A percentile compares a stretch with the other conserved stretches of the same genome.
Evolutionary conservation across 768 basidiomycete genomes (phyloP).

Genomic region (Mycena latifolia): DNA sequence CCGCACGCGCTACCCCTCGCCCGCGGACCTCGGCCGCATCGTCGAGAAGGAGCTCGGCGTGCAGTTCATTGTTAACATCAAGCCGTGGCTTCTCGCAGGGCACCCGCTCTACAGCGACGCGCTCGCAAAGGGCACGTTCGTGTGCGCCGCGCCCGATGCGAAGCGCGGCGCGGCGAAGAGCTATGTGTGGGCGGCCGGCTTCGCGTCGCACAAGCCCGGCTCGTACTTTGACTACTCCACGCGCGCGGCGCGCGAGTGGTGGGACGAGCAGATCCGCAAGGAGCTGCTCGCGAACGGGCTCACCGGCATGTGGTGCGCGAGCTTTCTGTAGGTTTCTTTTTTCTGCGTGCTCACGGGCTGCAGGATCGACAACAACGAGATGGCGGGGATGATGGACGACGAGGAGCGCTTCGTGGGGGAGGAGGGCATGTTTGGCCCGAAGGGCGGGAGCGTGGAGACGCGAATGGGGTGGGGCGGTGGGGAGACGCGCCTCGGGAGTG

Average conservation of each 20-base stretch:
- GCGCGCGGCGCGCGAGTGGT: constrained; percentile 29
- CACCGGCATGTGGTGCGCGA: constrained; percentile 32
- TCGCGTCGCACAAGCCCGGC: constrained; percentile 33
- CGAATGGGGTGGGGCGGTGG: constrained; percentile 37
- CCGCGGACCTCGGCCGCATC: constrained; percentile 33
- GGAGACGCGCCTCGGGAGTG: constrained; percentile 33
- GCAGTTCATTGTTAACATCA: constrained; percentile 36
- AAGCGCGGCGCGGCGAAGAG: constrained; percentile 29
- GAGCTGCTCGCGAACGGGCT: constrained; percentile 34
- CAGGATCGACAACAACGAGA: constrained; percentile 36
- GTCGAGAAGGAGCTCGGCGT: constrained; percentile 36
- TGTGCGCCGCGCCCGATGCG: constrained; percentile 31
- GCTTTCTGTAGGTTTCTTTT: background rate
- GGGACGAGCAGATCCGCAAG: constrained; percentile 29
- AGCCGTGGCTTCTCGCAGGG: constrained; percentile 32
- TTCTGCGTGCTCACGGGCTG: background rate
- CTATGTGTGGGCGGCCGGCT: constrained; percentile 34
- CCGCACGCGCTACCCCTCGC: constrained; percentile 35
- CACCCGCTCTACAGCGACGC: constrained; percentile 30
- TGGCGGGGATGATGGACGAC: constrained; percentile 34
- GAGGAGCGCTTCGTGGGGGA: constrained; percentile 36
- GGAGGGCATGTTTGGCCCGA: constrained; percentile 26
- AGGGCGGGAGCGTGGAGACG: constrained; percentile 30
- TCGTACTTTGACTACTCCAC: constrained; percentile 36
- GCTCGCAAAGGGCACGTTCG: constrained; percentile 20